Percentiles rank a stretch among this genome's conserved stretches.
These are phyloP conservation scores for Zasmidium cellare DNA, from an alignment of 2,329 filamentous ascomycete species.

Conservation along the genomic window DNA sequence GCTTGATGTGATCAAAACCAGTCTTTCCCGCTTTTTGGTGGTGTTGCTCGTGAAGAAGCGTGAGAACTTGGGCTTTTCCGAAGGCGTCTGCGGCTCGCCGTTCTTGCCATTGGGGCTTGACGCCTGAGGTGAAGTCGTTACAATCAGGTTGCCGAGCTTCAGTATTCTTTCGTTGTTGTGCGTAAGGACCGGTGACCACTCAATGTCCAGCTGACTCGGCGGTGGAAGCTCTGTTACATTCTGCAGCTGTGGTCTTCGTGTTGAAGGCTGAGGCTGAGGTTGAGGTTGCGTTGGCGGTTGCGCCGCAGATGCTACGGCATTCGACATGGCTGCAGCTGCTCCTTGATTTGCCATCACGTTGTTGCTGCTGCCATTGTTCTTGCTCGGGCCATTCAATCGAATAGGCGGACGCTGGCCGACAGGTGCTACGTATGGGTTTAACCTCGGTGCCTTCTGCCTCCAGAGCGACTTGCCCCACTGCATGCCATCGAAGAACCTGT, in stretches of 20 bases:
- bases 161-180: constrained; percentile 90
- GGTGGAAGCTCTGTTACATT: constrained; percentile 94
- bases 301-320: constrained; percentile 11
- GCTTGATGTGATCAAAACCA: constrained; percentile 93
- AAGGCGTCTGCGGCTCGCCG: constrained; percentile 62
- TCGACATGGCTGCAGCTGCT: constrained; percentile 32
- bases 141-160: constrained; percentile 87
- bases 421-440: constrained; percentile 81
- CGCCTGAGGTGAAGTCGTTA: constrained; percentile 74
- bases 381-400: constrained; percentile 29
- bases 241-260: constrained; percentile 63
- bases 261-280: constrained; percentile 13
- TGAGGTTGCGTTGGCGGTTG: constrained; percentile 7
- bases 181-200: constrained; percentile 95
- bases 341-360: constrained; percentile 16
- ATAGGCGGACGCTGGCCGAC: constrained; percentile 25
- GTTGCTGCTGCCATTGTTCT: constrained; percentile 25
- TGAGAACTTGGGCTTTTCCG: constrained; percentile 72
- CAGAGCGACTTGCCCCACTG: constrained; percentile 81
- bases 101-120: constrained; percentile 72
- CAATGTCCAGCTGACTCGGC: constrained; percentile 94
- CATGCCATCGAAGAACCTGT: constrained; percentile 90
- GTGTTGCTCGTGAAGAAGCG: constrained; percentile 90
- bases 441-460: constrained; percentile 82
- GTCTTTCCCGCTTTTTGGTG: constrained; percentile 85